Conservation (phyloP, 1,284 basidiomycete species). For the Cystobasidiaceae sp. region DNA sequence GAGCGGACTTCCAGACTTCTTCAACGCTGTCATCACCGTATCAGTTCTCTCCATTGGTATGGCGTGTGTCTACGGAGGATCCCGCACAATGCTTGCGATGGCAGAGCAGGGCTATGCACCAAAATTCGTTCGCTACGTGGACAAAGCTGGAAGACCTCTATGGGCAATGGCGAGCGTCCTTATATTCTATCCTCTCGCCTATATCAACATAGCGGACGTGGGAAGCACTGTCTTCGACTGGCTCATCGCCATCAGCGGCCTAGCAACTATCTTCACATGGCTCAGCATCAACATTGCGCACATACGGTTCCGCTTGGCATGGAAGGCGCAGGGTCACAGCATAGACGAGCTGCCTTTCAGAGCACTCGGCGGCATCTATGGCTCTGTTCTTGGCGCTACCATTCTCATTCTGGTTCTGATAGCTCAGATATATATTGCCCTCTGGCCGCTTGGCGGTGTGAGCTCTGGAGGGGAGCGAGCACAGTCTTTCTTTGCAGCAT, state of each 20-base stretch:
- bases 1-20: conserved; percentile 49
- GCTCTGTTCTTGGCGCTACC: conserved; percentile 49
- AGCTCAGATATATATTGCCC: conserved; percentile 34
- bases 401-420: conserved; percentile 39
- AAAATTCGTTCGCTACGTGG: conserved; percentile 50
- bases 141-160: conserved; percentile 53
- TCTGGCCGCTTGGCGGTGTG: conserved; percentile 43
- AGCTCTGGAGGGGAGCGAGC: conserved; percentile 43
- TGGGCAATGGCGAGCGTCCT: conserved; percentile 48
- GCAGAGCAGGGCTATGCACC: conserved; percentile 48
- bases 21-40: conserved; percentile 51
- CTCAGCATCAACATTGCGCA: conserved; percentile 39
- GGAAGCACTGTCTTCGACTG: conserved; percentile 45
- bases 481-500: conserved; percentile 51
- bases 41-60: conserved; percentile 49
- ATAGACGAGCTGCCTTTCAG: conserved; percentile 42
- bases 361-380: conserved; percentile 50
- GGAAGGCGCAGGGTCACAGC: conserved; percentile 48
- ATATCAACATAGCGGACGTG: conserved; percentile 40
- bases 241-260: conserved; percentile 52
- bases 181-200: conserved; percentile 47
- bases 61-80: conserved; percentile 48
- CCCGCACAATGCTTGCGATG: conserved; percentile 46
- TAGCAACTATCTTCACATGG: conserved; percentile 49
- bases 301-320: conserved; percentile 52